Conservation (phyloP, 192 early-diverging fungal genomes). For the Allomyces javanicus region DNA sequence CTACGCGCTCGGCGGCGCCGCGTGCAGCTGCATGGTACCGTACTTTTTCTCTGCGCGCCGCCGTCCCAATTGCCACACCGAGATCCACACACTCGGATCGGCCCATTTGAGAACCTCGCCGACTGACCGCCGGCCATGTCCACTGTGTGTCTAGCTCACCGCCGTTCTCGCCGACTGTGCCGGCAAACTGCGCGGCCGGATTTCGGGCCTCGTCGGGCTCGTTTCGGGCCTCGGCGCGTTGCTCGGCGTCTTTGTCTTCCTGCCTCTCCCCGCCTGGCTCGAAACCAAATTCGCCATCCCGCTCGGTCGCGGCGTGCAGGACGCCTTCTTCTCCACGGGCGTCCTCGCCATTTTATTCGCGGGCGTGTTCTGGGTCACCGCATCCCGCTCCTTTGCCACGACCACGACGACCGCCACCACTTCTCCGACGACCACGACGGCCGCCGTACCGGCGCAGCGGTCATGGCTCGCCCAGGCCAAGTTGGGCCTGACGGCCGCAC, state of each 20-base stretch:
- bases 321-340: conserved; percentile 14
- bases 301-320: conserved; percentile 10
- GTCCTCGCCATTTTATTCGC: conserved; percentile 12
- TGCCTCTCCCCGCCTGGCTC: conserved; percentile 15
- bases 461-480: background rate
- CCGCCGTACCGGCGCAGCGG: background rate
- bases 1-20: conserved; percentile 48
- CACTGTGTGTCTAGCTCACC: conserved; percentile 18
- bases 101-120: background rate
- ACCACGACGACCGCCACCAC: background rate
- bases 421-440: background rate
- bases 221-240: conserved; percentile 39
- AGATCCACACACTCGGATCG: background rate
- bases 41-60: no score
- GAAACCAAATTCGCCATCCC: background rate
- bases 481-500: conserved; percentile 31
- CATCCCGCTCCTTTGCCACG: background rate
- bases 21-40: conserved; percentile 28
- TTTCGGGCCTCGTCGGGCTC: conserved; percentile 37
- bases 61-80: no score
- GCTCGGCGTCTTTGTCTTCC: conserved; percentile 21
- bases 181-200: conserved; percentile 19
- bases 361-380: conserved; percentile 11
- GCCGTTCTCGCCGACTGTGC: conserved; percentile 41
- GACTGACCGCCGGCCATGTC: background rate